Percentiles rank a stretch among this genome's conserved stretches.
Evolutionary conservation across 2,329 filamentous ascomycete genomes (phyloP).

Genomic region (Venturia pyrina): DNA sequence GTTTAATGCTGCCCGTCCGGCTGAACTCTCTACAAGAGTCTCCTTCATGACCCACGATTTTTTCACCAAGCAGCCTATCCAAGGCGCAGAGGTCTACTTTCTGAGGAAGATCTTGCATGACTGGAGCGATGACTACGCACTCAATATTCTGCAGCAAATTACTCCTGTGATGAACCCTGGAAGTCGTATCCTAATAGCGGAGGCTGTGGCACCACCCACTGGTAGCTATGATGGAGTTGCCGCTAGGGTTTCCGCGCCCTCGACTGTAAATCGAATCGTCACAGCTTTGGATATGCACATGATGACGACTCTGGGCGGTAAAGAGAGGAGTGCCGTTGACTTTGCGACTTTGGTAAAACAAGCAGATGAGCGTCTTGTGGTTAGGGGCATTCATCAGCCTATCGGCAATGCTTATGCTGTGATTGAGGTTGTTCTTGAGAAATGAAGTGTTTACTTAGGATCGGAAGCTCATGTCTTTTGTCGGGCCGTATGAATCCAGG

Average conservation of each 20-base stretch:
- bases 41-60: constrained; percentile 23
- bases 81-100: constrained; percentile 24
- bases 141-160: constrained; percentile 21
- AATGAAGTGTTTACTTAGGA: not conserved
- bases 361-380: constrained; percentile 9
- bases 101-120: constrained; percentile 25
- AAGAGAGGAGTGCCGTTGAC: constrained; percentile 12
- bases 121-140: constrained; percentile 22
- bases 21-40: constrained; percentile 8
- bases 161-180: constrained; percentile 20
- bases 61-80: constrained; percentile 22
- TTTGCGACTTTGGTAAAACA: constrained; percentile 12
- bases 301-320: constrained; percentile 6
- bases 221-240: constrained; percentile 18
- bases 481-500: too few relatives aligned
- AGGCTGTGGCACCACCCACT: constrained; percentile 22
- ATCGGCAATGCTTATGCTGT: constrained; percentile 7
- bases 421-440: constrained; percentile 8
- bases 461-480: not conserved
- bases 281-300: constrained; percentile 14
- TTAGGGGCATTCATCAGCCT: constrained; percentile 6
- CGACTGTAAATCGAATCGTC: not conserved
- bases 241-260: constrained; percentile 5
- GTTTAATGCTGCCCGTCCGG: not conserved
- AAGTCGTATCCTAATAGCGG: constrained; percentile 23